phyloP scores from a whole-genome alignment of 108 stramenopile species.

The Stephanodiscus minutulus region DNA sequence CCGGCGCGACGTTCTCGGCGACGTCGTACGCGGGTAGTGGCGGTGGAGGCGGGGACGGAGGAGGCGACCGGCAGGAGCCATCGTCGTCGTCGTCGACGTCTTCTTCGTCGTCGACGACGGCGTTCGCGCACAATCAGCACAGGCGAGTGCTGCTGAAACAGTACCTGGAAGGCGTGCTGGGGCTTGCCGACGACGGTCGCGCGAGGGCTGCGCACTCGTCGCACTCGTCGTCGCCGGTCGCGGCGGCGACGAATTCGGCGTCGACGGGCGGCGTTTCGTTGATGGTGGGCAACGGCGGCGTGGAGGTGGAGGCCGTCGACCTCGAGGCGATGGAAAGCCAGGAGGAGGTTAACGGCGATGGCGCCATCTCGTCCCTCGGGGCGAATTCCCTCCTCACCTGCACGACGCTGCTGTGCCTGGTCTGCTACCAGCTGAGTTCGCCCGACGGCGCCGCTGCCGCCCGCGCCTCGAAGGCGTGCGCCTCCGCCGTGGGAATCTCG shows the following conservation, averaged over 20 bases:
- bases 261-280: constrained; percentile 16
- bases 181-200: constrained; percentile 68
- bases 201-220: background rate
- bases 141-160: constrained; percentile 60
- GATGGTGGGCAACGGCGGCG: constrained; percentile 39
- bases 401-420: constrained; percentile 75
- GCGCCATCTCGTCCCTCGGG: constrained; percentile 42
- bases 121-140: background rate
- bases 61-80: constrained; percentile 49
- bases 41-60: constrained; percentile 61
- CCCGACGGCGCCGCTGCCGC: constrained; percentile 74
- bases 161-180: constrained; percentile 80
- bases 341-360: background rate
- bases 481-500: constrained; percentile 62
- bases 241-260: background rate
- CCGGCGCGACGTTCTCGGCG: constrained; percentile 78
- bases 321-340: background rate
- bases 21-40: constrained; percentile 73
- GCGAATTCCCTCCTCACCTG: constrained; percentile 61
- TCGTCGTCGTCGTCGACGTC: constrained; percentile 4
- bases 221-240: background rate
- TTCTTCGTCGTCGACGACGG: background rate
- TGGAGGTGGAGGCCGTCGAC: constrained; percentile 32
- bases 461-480: constrained; percentile 78
- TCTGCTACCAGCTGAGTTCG: constrained; percentile 62